phyloP scores from a whole-genome alignment of 2,329 filamentous ascomycete genomes.

The Aspergillus pseudoterreus region DNA sequence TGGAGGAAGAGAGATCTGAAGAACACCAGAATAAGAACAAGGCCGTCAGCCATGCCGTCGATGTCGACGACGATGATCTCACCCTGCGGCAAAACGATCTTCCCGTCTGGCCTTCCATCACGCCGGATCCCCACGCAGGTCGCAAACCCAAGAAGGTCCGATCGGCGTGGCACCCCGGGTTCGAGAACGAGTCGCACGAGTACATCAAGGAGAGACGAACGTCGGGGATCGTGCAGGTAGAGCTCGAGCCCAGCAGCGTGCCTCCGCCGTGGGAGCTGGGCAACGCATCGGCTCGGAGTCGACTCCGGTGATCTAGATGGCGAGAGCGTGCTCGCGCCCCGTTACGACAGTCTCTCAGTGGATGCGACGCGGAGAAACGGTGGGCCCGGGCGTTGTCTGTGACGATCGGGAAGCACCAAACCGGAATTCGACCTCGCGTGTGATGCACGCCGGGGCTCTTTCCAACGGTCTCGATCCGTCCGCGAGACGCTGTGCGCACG shows the following conservation, averaged over 20 bases:
- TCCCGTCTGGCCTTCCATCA: neutral
- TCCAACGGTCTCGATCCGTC: neutral
- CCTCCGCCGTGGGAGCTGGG: neutral
- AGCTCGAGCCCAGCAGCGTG: neutral
- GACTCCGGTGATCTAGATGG: neutral
- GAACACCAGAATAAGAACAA: neutral
- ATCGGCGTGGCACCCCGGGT: neutral
- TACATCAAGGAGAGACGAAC: neutral
- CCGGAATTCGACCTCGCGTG: neutral
- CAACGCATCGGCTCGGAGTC: conserved; percentile 1
- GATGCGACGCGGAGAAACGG: neutral
- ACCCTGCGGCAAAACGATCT: neutral
- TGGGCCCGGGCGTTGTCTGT: neutral
- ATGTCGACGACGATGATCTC: neutral
- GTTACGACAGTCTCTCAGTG: neutral
- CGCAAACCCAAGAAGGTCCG: neutral
- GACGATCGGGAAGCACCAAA: neutral
- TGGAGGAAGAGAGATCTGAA: neutral
- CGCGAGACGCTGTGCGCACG: neutral
- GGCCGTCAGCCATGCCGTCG: neutral
- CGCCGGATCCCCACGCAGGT: neutral
- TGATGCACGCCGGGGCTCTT: neutral
- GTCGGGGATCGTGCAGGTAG: neutral
- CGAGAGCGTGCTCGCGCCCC: neutral
- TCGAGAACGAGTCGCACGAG: neutral